phyloP scores from a whole-genome alignment of 208 protist genomes.

The Novymonas esmeraldas region DNA sequence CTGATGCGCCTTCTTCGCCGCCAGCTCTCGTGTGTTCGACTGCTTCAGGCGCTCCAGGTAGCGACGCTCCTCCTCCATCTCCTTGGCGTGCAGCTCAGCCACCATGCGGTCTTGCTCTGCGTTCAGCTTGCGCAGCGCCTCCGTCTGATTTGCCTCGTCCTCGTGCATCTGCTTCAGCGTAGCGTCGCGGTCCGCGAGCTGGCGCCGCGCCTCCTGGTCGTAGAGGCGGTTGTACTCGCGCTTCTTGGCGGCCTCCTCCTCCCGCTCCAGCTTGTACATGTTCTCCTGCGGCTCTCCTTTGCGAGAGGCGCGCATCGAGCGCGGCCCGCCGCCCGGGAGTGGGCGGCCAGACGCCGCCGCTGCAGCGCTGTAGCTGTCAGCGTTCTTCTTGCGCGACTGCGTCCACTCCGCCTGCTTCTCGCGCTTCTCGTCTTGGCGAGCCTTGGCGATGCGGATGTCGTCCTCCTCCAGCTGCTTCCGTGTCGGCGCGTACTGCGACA shows the following conservation, averaged over 20 bases:
- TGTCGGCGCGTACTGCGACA: slow-evolving; percentile 51
- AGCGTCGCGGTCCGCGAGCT: slow-evolving; percentile 62
- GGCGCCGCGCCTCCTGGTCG: slow-evolving; percentile 61
- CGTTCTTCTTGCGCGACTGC: slow-evolving; percentile 12
- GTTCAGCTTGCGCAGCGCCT: slow-evolving; percentile 50
- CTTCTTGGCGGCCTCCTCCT: slow-evolving; percentile 65
- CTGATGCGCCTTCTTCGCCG: slow-evolving; percentile 40
- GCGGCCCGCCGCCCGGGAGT: slow-evolving; percentile 65
- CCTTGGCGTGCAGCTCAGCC: slow-evolving; percentile 51
- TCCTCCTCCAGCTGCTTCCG: slow-evolving; percentile 70
- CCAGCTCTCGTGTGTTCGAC: slow-evolving; percentile 66
- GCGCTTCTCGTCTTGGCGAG: slow-evolving; percentile 47
- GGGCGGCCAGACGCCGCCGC: slow-evolving; percentile 27
- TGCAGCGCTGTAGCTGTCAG: slow-evolving; percentile 7
- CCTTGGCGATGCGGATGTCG: slow-evolving; percentile 48
- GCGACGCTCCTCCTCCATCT: slow-evolving; percentile 44
- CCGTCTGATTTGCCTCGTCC: slow-evolving; percentile 54
- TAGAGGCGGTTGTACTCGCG: slow-evolving; percentile 65
- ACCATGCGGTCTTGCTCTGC: slow-evolving; percentile 42
- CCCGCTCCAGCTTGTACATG: slow-evolving; percentile 50
- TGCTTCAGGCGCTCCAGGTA: slow-evolving; percentile 70
- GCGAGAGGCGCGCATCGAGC: slow-evolving; percentile 29
- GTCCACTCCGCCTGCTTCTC: slow-evolving; percentile 56
- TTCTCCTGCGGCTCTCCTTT: slow-evolving; percentile 35
- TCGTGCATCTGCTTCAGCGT: slow-evolving; percentile 49